These are phyloP conservation scores for Cutaneotrichosporon cyanovorans DNA, from an alignment of 1,284 basidiomycete genomes.

Conservation along the genomic window DNA sequence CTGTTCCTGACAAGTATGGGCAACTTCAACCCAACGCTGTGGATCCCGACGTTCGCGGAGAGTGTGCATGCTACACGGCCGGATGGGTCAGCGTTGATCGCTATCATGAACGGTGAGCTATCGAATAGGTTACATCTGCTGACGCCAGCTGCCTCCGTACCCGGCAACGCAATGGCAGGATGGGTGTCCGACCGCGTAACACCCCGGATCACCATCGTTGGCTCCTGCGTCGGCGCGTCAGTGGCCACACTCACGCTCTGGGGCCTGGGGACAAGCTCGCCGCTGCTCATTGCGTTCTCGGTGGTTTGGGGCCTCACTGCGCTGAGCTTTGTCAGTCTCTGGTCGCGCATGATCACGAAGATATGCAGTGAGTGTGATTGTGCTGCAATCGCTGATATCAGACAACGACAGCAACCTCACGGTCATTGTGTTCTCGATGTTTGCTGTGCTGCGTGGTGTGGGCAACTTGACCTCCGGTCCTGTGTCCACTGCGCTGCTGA, in stretches of 20 bases:
- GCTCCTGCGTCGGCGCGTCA: slow-evolving; percentile 31
- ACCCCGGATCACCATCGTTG: slow-evolving; percentile 24
- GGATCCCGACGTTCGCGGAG: slow-evolving; percentile 42
- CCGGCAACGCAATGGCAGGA: slow-evolving; percentile 35
- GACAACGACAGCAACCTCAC: slow-evolving; percentile 33
- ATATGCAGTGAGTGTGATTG: slow-evolving; percentile 1
- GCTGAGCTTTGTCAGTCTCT: slow-evolving; percentile 27
- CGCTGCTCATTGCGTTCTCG: slow-evolving; percentile 24
- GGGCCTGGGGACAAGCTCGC: slow-evolving; percentile 37
- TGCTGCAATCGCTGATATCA: not conserved
- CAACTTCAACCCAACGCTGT: slow-evolving; percentile 43
- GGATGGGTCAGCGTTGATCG: slow-evolving; percentile 36
- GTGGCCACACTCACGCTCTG: slow-evolving; percentile 39
- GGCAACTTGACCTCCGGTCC: slow-evolving; percentile 41
- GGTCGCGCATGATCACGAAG: slow-evolving; percentile 26
- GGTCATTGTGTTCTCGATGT: slow-evolving; percentile 33
- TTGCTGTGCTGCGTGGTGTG: slow-evolving; percentile 35
- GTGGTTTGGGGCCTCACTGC: slow-evolving; percentile 28
- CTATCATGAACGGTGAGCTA: slow-evolving; percentile 36
- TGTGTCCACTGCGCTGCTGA: slow-evolving; percentile 30
- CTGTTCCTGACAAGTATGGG: slow-evolving; percentile 39
- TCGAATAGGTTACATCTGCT: not conserved
- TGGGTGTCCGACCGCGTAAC: slow-evolving; percentile 37
- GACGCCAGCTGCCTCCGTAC: slow-evolving; percentile 29
- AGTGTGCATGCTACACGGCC: slow-evolving; percentile 29